phyloP scores from a whole-genome alignment of 352 stramenopile species.

The Plasmopara viticola region DNA sequence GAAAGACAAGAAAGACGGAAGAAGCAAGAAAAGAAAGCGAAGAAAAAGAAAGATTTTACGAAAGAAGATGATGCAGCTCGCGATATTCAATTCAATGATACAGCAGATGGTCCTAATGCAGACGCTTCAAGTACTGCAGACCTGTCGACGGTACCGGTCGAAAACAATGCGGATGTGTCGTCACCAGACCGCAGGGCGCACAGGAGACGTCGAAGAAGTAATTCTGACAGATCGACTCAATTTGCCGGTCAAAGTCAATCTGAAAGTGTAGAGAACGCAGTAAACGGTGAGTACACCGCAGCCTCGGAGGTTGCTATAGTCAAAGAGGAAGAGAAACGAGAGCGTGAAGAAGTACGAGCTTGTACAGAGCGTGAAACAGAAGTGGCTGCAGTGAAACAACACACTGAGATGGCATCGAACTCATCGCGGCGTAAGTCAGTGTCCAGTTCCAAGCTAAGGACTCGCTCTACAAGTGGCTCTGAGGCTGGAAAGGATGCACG shows the following conservation, averaged over 20 bases:
- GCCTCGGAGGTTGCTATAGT: neutral
- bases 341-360: slow-evolving; percentile 15
- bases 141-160: neutral
- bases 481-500: no score
- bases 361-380: slow-evolving; percentile 22
- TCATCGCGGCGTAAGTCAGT: no score
- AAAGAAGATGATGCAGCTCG: no score
- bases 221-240: slow-evolving; percentile 3
- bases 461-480: no score
- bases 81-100: neutral
- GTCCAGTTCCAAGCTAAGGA: neutral
- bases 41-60: slow-evolving; percentile 5
- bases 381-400: slow-evolving; percentile 2
- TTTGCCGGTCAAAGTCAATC: neutral
- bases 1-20: slow-evolving; percentile 9
- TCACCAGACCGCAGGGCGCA: slow-evolving; percentile 7
- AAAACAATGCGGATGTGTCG: slow-evolving; percentile 10
- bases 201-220: slow-evolving; percentile 7
- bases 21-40: slow-evolving; percentile 11
- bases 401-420: no score
- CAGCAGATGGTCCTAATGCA: slow-evolving; percentile 1
- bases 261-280: slow-evolving; percentile 1
- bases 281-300: neutral
- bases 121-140: neutral
- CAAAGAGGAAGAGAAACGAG: slow-evolving; percentile 14